These are phyloP conservation scores for Pyrenopolyporus hunteri DNA, from an alignment of 495 filamentous ascomycete species.

Conservation along the genomic window DNA sequence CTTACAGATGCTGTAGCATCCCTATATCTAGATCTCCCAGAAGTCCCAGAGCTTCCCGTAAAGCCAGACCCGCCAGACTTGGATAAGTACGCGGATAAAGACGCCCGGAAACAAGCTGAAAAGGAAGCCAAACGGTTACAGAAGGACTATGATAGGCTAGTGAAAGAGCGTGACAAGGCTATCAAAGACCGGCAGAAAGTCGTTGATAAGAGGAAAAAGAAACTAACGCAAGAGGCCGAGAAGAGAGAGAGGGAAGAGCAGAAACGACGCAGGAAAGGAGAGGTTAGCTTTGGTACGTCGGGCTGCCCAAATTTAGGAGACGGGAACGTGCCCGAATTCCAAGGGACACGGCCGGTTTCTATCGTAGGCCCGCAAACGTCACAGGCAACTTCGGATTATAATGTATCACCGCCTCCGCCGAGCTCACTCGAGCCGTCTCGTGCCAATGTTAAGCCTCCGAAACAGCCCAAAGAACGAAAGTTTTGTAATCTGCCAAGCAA, in stretches of 20 bases:
- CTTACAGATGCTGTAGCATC: conserved; percentile 24
- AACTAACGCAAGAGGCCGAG: conserved; percentile 52
- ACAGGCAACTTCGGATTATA: too few species aligned
- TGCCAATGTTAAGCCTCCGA: conserved; percentile 22
- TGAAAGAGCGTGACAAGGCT: conserved; percentile 68
- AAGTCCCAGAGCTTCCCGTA: conserved; percentile 50
- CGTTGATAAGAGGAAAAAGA: conserved; percentile 60
- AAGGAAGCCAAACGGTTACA: conserved; percentile 62
- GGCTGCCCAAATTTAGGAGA: conserved; percentile 27
- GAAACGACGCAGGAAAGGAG: conserved; percentile 47
- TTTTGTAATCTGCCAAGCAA: conserved; percentile 77
- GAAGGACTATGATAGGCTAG: conserved; percentile 64
- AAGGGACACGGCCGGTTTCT: too few species aligned
- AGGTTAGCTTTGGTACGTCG: conserved; percentile 27
- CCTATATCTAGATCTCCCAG: conserved; percentile 46
- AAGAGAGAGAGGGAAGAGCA: conserved; percentile 48
- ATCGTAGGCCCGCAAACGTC: too few species aligned
- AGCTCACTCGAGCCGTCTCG: conserved; percentile 1
- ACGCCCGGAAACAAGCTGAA: conserved; percentile 67
- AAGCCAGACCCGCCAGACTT: conserved; percentile 56
- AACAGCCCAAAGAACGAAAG: conserved; percentile 64
- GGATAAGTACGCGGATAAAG: conserved; percentile 61
- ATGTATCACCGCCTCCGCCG: background rate
- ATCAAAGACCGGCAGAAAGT: conserved; percentile 65
- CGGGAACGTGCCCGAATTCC: too few species aligned